A percentile compares a stretch with the other conserved stretches of the same genome.
Conservation (phyloP, 2,329 filamentous ascomycete genomes). For the Ambrosiella cleistominuta region DNA sequence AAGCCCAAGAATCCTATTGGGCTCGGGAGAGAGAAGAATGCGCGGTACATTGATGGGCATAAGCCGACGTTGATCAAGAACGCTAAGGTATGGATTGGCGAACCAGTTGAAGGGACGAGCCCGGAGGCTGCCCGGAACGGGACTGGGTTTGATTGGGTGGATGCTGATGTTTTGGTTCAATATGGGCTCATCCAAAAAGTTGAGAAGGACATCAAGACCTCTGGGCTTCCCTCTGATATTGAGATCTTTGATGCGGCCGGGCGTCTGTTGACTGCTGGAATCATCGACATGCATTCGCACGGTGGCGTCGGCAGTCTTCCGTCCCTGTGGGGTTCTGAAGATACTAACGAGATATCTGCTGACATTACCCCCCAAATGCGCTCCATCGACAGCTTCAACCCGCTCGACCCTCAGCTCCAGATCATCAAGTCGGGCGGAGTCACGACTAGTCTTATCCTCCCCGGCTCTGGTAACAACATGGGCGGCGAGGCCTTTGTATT, state of each 20-base stretch:
- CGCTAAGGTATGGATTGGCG: conserved; percentile 48
- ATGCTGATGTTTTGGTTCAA: conserved; percentile 42
- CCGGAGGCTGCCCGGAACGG: conserved; percentile 36
- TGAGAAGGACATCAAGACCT: conserved; percentile 23
- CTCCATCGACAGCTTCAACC: conserved; percentile 46
- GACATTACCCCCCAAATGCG: conserved; percentile 53
- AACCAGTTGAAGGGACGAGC: conserved; percentile 31
- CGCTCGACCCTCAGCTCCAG: conserved; percentile 45
- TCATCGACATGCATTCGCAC: conserved; percentile 58
- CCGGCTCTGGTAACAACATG: conserved; percentile 56
- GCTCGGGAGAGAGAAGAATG: conserved; percentile 38
- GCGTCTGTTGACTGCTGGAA: conserved; percentile 44
- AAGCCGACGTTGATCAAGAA: conserved; percentile 47
- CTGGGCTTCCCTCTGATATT: neutral
- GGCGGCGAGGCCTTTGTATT: conserved; percentile 53
- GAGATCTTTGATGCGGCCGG: conserved; percentile 39
- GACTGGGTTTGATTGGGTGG: conserved; percentile 41
- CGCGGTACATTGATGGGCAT: conserved; percentile 39
- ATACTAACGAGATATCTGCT: conserved; percentile 45
- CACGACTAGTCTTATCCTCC: conserved; percentile 48
- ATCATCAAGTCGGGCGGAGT: conserved; percentile 59
- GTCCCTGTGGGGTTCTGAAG: conserved; percentile 32
- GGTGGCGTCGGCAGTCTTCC: conserved; percentile 44
- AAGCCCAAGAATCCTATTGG: conserved; percentile 39
- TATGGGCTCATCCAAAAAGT: conserved; percentile 43